These are phyloP conservation scores for Plectosphaerella plurivora DNA, from an alignment of 2,329 filamentous ascomycete species.

Conservation along the genomic window DNA sequence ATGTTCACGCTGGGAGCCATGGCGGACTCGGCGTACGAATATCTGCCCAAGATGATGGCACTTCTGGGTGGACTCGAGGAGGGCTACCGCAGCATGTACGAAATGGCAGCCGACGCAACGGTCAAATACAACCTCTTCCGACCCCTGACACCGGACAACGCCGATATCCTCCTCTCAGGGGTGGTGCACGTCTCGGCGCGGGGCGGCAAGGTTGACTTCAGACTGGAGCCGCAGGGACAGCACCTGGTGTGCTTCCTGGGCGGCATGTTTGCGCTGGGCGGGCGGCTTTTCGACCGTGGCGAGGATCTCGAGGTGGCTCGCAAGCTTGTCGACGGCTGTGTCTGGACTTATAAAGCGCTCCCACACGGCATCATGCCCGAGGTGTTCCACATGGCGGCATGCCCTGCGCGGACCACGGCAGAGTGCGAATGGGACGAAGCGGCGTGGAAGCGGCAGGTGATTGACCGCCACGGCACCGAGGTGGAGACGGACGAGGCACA, in stretches of 20 bases:
- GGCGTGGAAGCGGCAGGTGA: constrained; percentile 27
- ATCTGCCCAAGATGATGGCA: constrained; percentile 57
- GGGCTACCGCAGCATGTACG: constrained; percentile 62
- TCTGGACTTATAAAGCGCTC: constrained; percentile 52
- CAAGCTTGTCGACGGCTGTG: constrained; percentile 49
- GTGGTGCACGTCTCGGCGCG: constrained; percentile 17
- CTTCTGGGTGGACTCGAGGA: constrained; percentile 59
- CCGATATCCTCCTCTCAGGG: constrained; percentile 61
- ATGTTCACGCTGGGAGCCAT: constrained; percentile 50
- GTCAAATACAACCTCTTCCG: constrained; percentile 63
- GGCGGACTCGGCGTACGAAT: constrained; percentile 56
- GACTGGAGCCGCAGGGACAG: constrained; percentile 38
- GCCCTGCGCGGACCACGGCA: constrained; percentile 16
- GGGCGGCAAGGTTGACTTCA: constrained; percentile 20
- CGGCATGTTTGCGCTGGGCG: constrained; percentile 65
- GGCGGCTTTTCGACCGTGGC: constrained; percentile 50
- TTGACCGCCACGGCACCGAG: constrained; percentile 11
- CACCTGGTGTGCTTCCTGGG: constrained; percentile 69
- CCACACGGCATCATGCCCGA: constrained; percentile 57
- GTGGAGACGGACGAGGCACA: constrained; percentile 21
- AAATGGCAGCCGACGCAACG: constrained; percentile 52
- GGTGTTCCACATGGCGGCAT: constrained; percentile 40
- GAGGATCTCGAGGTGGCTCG: constrained; percentile 41
- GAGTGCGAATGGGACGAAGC: constrained; percentile 24
- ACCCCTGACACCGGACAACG: constrained; percentile 57